Percentiles rank a stretch among this genome's conserved stretches.
Conservation (phyloP, 1,139 yeast species). For the Blastobotrys raffinosifermentans region DNA sequence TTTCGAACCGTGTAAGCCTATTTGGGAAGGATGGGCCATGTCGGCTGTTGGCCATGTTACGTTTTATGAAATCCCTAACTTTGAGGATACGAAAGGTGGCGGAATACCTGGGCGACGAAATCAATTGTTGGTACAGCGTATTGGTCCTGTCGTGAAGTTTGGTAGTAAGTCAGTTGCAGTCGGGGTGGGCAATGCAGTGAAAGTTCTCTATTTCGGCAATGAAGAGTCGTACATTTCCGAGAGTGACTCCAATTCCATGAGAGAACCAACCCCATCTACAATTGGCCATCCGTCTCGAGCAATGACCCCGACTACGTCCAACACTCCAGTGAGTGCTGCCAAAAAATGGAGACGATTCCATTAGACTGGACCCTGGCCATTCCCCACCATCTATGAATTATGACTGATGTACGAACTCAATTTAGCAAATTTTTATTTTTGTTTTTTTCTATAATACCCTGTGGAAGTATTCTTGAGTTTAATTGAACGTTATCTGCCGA, state of each 20-base stretch:
- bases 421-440: neutral
- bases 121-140: conserved; percentile 41
- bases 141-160: conserved; percentile 54
- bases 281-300: too few relatives aligned
- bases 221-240: conserved; percentile 31
- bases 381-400: neutral
- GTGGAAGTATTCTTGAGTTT: neutral
- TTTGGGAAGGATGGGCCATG: conserved; percentile 83
- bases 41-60: conserved; percentile 56
- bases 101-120: conserved; percentile 10
- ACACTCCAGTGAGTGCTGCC: conserved; percentile 2
- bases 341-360: conserved; percentile 7
- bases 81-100: conserved; percentile 21
- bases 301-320: neutral
- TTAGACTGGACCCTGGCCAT: neutral
- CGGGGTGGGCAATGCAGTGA: conserved; percentile 65
- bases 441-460: neutral
- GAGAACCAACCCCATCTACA: neutral
- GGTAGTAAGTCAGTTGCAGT: conserved; percentile 76
- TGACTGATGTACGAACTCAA: neutral
- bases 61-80: conserved; percentile 55
- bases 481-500: neutral
- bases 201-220: conserved; percentile 67
- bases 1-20: conserved; percentile 24
- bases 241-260: neutral